phyloP scores from a whole-genome alignment of 345 rosid genomes.

The Gossypium raimondii region DNA sequence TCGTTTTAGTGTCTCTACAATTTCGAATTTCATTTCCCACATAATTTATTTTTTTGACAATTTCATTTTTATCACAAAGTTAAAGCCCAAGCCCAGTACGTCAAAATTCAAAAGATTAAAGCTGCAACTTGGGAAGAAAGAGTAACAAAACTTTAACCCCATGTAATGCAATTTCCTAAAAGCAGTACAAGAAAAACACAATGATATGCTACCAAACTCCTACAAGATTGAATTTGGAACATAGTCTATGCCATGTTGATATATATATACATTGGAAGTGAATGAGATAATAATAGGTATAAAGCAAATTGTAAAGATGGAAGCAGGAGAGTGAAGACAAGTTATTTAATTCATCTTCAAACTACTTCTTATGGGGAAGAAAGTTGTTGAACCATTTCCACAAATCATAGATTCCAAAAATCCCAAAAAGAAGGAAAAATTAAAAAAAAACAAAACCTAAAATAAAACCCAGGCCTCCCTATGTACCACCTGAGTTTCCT shows the following conservation, averaged over 20 bases:
- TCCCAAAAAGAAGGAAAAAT: not conserved
- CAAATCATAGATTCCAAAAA: slow-evolving; percentile 20
- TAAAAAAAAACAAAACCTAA: not conserved
- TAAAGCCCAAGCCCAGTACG: no score
- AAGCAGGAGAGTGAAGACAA: not conserved
- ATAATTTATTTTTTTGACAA: no score
- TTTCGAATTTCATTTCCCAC: no score
- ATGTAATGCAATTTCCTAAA: slow-evolving; percentile 15
- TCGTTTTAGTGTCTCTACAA: no score
- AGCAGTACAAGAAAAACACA: slow-evolving; percentile 24
- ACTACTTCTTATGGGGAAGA: slow-evolving; percentile 15
- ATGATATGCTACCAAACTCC: slow-evolving; percentile 13
- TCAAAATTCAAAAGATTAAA: no score
- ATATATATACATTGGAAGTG: no score
- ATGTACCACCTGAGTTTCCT: slow-evolving; percentile 45
- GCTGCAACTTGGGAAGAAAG: no score
- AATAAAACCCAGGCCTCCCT: slow-evolving; percentile 50
- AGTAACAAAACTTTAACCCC: not conserved
- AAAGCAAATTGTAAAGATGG: no score
- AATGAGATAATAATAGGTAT: not conserved
- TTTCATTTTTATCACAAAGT: no score
- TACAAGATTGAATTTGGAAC: slow-evolving; percentile 9
- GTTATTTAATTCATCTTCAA: slow-evolving; percentile 6
- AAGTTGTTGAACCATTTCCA: slow-evolving; percentile 25
- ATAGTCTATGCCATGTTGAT: not conserved